These are phyloP conservation scores for Amylostereum chailletii DNA, from an alignment of 1,284 basidiomycete species.

Conservation along the genomic window DNA sequence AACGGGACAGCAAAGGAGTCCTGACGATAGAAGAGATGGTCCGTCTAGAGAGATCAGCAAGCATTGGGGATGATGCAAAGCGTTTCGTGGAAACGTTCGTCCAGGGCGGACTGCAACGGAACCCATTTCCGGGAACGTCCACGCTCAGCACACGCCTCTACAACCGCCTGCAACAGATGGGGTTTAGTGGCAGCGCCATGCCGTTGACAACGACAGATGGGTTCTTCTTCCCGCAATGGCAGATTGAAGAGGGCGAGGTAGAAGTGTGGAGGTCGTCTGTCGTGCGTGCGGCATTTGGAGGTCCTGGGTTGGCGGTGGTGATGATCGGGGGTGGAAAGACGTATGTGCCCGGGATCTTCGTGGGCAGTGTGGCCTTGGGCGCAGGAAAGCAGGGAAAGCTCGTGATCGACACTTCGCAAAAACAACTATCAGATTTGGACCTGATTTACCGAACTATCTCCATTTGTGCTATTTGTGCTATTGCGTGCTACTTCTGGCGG, in stretches of 20 bases:
- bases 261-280: constrained; percentile 4
- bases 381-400: background rate
- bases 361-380: background rate
- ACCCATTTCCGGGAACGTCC: background rate
- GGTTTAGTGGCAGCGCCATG: constrained; percentile 7
- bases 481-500: too few relatives aligned
- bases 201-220: constrained; percentile 6
- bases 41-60: background rate
- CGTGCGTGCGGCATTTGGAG: constrained; percentile 10
- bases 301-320: constrained; percentile 10
- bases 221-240: constrained; percentile 10
- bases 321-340: background rate
- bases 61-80: background rate
- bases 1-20: constrained; percentile 8
- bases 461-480: background rate
- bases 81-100: background rate
- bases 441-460: background rate
- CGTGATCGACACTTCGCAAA: background rate
- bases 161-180: constrained; percentile 1
- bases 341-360: background rate
- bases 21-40: constrained; percentile 11
- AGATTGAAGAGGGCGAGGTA: constrained; percentile 1
- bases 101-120: background rate
- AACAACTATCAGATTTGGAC: too few relatives aligned
- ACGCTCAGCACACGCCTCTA: background rate